Base-by-base conservation (phyloP, 805 yeast species). In the Candida suzukii region DNA sequence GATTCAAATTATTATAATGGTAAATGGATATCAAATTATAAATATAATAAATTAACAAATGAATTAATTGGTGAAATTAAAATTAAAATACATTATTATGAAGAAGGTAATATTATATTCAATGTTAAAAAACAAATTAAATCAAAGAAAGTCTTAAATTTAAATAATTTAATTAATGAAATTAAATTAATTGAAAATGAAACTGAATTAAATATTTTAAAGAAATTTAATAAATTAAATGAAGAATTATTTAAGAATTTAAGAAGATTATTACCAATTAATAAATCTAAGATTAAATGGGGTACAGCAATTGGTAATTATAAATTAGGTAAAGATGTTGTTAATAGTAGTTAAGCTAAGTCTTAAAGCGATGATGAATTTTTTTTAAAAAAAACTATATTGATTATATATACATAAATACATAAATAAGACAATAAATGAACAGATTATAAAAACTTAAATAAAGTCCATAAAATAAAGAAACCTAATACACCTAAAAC, bases 21-120 rank as follows among this genome's bases (percentile, higher is more conserved):
- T 8, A 76, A 79, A 57, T 88, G 97, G 96, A 74, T 68, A 40
- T 80, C 95, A 1, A 64, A 67, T 45, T 88, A 87, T 61, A 55
- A 63, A 7, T 66, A 74, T 43, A 58, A 71, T 51, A 26, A 50
- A 3, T 45, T 56, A 1, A 46, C 56, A 1, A 54, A 58, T 0
- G 41, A 57, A 7, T 46, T 84, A 14, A 50, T 48, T 3, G 96
- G 95, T 4, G 56, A 58, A 7, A 71, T 87, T 28, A 61, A 59
- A 18, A 72, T 88, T 26, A 90, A 86, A 49, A 83, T 90, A 32
- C 99, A 91, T 61, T 93, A 90, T 61, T 93, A 76, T 58, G 99
- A 91, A 64, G 98, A 91, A 51, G 99, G 99, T 25, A 91, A 91
- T 55, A 98, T 91, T 17, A 73, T 91, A 40, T 74, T 93, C 53